Evolutionary conservation across 345 rosid species (phyloP).

Genomic region (Angophora floribunda): DNA sequence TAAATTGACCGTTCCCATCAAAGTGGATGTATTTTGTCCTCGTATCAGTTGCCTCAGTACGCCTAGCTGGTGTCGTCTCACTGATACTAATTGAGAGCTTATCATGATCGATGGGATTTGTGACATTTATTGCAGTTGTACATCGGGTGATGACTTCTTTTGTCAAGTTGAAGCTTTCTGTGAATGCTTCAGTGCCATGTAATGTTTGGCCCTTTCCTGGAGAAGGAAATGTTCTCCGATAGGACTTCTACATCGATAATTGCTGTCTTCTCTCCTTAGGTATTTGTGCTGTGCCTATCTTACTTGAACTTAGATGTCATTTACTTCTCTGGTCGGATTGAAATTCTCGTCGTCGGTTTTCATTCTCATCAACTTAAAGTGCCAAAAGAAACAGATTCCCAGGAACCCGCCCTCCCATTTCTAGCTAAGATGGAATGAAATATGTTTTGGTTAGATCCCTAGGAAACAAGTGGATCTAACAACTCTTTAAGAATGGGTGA

Average conservation of each 20-base stretch:
- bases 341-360: not conserved
- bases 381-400: not conserved
- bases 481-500: not conserved
- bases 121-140: not conserved
- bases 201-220: not conserved
- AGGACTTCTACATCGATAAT: not conserved
- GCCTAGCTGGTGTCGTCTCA: not conserved
- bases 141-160: not conserved
- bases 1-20: not conserved
- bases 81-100: not conserved
- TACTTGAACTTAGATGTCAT: not conserved
- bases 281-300: not conserved
- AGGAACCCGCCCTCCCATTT: not conserved
- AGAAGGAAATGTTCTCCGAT: not conserved
- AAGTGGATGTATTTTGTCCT: not conserved
- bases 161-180: not conserved
- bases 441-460: not conserved
- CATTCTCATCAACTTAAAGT: not conserved
- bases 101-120: not conserved
- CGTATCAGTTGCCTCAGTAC: not conserved
- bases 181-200: not conserved
- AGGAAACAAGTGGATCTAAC: not conserved
- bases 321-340: not conserved
- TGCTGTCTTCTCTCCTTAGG: not conserved
- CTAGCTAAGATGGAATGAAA: not conserved